Evolutionary conservation across 2,329 filamentous ascomycete genomes (phyloP).

Genomic region (Drechslerella coelobrocha): DNA sequence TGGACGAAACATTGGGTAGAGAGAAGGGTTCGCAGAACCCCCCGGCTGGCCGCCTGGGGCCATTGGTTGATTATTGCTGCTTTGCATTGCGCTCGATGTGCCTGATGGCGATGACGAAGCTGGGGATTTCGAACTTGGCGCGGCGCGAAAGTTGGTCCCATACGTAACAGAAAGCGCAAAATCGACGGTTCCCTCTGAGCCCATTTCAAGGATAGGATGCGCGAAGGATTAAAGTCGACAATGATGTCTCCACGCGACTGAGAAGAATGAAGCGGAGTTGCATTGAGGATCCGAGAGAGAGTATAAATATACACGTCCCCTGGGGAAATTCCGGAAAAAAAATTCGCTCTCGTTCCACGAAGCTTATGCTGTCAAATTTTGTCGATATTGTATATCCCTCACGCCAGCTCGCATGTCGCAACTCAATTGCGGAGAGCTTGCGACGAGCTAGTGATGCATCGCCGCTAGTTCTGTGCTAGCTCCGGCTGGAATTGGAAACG

Average conservation of each 20-base stretch:
- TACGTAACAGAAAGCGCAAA: slow-evolving; percentile 44
- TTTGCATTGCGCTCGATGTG: background rate
- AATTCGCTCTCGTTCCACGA: background rate
- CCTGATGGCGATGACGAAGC: background rate
- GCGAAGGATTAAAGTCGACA: background rate
- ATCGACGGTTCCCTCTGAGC: slow-evolving; percentile 26
- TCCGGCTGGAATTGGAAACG: slow-evolving; percentile 12
- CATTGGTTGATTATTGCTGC: background rate
- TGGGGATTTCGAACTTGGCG: slow-evolving; percentile 12
- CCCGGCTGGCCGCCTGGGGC: slow-evolving; percentile 12
- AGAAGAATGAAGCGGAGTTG: slow-evolving; percentile 9
- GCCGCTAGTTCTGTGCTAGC: slow-evolving; percentile 16
- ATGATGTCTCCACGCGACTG: slow-evolving; percentile 9
- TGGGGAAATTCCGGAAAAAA: background rate
- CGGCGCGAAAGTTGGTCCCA: slow-evolving; percentile 30
- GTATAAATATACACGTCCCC: slow-evolving; percentile 16
- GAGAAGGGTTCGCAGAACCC: background rate
- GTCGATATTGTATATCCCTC: slow-evolving; percentile 47
- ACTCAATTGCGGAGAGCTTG: slow-evolving; percentile 13
- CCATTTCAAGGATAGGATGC: slow-evolving; percentile 7
- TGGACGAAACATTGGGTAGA: slow-evolving; percentile 35
- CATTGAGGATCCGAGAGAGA: slow-evolving; percentile 20
- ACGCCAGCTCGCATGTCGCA: slow-evolving; percentile 11
- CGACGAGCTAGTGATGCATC: slow-evolving; percentile 11
- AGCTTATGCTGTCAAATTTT: slow-evolving; percentile 8